phyloP scores from a whole-genome alignment of 768 basidiomycete genomes.

The Tylopilus vinaceipallidus region DNA sequence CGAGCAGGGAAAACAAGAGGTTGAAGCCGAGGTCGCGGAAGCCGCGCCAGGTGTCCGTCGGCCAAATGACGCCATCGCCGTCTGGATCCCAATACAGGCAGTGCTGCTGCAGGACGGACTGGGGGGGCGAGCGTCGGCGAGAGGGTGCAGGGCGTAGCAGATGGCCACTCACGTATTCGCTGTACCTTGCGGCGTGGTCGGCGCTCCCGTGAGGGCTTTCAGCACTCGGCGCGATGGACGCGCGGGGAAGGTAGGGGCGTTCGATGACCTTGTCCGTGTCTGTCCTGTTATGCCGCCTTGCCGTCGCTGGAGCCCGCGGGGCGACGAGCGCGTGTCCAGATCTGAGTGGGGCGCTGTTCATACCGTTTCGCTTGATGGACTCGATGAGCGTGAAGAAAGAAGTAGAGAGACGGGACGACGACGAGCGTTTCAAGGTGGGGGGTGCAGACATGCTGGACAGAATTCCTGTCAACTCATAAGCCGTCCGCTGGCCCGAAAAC shows the following conservation, averaged over 20 bases:
- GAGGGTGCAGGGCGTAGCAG: background rate
- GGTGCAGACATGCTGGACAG: conserved; percentile 17
- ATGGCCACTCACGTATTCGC: conserved; percentile 22
- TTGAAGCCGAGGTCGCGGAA: conserved; percentile 43
- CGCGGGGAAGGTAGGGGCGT: conserved; percentile 30
- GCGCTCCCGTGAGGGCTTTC: conserved; percentile 23
- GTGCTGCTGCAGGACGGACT: conserved; percentile 43
- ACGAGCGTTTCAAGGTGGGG: conserved; percentile 5
- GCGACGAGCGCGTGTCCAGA: conserved; percentile 19
- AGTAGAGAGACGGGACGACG: conserved; percentile 12
- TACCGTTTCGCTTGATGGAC: conserved; percentile 18
- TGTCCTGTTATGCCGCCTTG: conserved; percentile 15
- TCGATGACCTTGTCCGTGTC: conserved; percentile 29
- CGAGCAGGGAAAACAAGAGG: conserved; percentile 35
- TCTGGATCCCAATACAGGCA: conserved; percentile 41
- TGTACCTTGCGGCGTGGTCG: conserved; percentile 18
- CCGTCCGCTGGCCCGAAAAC: conserved; percentile 9
- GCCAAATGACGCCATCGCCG: conserved; percentile 44
- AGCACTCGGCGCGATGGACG: conserved; percentile 25
- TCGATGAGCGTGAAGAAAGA: conserved; percentile 22
- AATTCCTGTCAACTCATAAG: conserved; percentile 7
- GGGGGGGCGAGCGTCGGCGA: background rate
- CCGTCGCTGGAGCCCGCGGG: conserved; percentile 21
- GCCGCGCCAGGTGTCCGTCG: conserved; percentile 40
- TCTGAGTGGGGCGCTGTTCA: conserved; percentile 18